Evolutionary conservation across 2,329 filamentous ascomycete genomes (phyloP).

Genomic region (Fusarium udum): DNA sequence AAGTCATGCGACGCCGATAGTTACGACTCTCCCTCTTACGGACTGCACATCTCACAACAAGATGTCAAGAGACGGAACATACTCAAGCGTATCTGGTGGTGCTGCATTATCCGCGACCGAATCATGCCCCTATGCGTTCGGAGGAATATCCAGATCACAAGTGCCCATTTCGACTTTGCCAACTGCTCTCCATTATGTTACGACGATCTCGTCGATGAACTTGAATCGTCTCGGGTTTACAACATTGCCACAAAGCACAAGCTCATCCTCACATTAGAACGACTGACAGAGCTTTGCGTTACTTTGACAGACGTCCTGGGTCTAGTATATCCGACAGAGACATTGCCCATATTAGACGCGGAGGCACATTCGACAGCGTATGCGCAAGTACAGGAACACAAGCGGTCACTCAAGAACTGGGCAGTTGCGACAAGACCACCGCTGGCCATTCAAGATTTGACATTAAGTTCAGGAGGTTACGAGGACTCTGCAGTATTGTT

Average conservation of each 20-base stretch:
- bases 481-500: conserved; percentile 30
- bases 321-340: conserved; percentile 27
- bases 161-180: conserved; percentile 25
- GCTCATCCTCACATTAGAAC: conserved; percentile 23
- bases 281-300: conserved; percentile 26
- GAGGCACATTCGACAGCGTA: conserved; percentile 19
- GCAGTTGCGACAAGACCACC: conserved; percentile 18
- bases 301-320: conserved; percentile 26
- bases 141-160: conserved; percentile 30
- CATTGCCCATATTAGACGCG: conserved; percentile 14
- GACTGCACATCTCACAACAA: not conserved
- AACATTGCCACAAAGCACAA: conserved; percentile 30
- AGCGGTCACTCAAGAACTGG: conserved; percentile 17
- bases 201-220: conserved; percentile 30
- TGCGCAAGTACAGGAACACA: conserved; percentile 19
- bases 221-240: conserved; percentile 31
- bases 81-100: conserved; percentile 34
- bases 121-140: conserved; percentile 34
- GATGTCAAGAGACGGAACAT: conserved; percentile 20
- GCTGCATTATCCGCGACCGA: conserved; percentile 32
- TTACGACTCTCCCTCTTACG: not conserved
- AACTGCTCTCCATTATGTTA: conserved; percentile 15
- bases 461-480: not conserved
- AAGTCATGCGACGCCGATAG: conserved; percentile 23
- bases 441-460: conserved; percentile 11